A percentile compares a stretch with the other conserved stretches of the same genome.
Conservation (phyloP, 108 stramenopile species). For the Epithemia pelagica region DNA sequence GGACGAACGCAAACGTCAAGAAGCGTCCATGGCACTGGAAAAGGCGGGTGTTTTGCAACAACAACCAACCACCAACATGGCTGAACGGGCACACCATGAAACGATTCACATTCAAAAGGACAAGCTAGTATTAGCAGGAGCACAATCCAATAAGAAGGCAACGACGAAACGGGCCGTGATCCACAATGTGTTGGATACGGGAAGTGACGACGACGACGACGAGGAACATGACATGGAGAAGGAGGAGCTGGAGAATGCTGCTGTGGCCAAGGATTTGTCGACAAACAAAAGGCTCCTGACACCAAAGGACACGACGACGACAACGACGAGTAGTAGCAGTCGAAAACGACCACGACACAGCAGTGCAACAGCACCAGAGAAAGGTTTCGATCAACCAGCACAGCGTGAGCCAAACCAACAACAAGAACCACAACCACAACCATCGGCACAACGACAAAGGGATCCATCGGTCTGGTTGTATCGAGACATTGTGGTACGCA, state of each 20-base stretch:
- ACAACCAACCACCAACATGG: slow-evolving; percentile 43
- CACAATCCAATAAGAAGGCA: background rate
- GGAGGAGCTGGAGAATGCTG: slow-evolving; percentile 1
- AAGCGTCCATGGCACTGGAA: slow-evolving; percentile 74
- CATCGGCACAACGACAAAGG: background rate
- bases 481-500: slow-evolving; percentile 68
- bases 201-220: slow-evolving; percentile 22
- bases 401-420: background rate
- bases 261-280: too few species aligned
- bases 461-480: slow-evolving; percentile 46
- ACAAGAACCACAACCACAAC: too few species aligned
- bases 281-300: background rate
- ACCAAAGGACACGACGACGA: background rate
- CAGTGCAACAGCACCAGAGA: background rate
- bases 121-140: slow-evolving; percentile 1
- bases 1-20: slow-evolving; percentile 53
- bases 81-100: slow-evolving; percentile 14
- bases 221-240: slow-evolving; percentile 26
- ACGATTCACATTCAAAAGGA: slow-evolving; percentile 26
- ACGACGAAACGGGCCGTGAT: background rate
- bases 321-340: background rate
- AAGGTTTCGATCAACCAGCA: background rate
- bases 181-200: background rate
- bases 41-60: slow-evolving; percentile 48
- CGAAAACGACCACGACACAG: slow-evolving; percentile 15